Percentiles rank a stretch among this genome's conserved stretches.
Conservation (phyloP, 345 rosid species). For the Combretum micranthum region DNA sequence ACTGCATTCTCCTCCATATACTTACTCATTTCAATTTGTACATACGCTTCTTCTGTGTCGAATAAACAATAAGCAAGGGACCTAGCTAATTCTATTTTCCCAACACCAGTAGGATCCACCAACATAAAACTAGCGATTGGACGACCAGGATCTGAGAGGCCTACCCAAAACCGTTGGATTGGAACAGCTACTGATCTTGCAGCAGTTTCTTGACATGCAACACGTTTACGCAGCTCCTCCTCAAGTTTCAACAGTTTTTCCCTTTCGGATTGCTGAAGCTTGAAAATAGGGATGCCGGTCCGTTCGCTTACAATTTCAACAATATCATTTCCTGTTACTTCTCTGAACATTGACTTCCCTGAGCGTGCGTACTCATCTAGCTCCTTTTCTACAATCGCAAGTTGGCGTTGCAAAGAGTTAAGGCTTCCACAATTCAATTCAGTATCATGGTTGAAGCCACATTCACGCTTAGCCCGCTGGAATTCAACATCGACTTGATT, state of each 20-base stretch:
- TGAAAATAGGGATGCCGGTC: slow-evolving; percentile 96
- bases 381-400: too few species aligned
- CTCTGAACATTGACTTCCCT: slow-evolving; percentile 92
- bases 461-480: too few species aligned
- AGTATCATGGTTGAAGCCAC: too few species aligned
- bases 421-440: too few species aligned
- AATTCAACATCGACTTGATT: too few species aligned
- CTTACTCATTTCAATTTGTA: slow-evolving; percentile 96
- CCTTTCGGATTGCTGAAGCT: slow-evolving; percentile 90
- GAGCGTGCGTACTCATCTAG: too few species aligned
- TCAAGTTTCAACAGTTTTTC: slow-evolving; percentile 82
- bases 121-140: slow-evolving; percentile 99
- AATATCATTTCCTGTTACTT: slow-evolving; percentile 83
- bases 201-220: slow-evolving; percentile 91
- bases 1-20: slow-evolving; percentile 99
- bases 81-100: slow-evolving; percentile 92
- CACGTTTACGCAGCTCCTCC: slow-evolving; percentile 86
- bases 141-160: slow-evolving; percentile 89
- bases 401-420: too few species aligned
- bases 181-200: slow-evolving; percentile 92
- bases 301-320: slow-evolving; percentile 93
- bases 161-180: slow-evolving; percentile 93
- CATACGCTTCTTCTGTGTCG: slow-evolving; percentile 94
- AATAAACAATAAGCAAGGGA: slow-evolving; percentile 85
- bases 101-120: slow-evolving; percentile 99